Evolutionary conservation across 208 protist genomes (phyloP).

Genomic region (Leishmania guyanensis): DNA sequence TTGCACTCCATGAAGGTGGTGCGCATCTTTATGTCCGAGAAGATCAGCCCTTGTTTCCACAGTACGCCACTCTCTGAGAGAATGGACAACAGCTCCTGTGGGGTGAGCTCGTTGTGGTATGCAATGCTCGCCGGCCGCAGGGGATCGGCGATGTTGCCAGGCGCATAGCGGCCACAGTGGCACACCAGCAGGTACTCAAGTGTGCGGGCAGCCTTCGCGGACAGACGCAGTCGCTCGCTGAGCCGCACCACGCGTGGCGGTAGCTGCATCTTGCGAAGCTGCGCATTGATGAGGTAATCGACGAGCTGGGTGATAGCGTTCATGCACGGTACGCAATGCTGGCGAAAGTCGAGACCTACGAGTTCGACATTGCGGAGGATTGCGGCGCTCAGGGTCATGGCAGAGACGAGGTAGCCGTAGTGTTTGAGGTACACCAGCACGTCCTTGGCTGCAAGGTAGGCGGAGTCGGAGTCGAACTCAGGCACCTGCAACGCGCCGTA

Average conservation of each 20-base stretch:
- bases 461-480: constrained; percentile 59
- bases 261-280: constrained; percentile 47
- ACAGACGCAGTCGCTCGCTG: constrained; percentile 49
- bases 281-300: constrained; percentile 28
- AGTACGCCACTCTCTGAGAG: constrained; percentile 72
- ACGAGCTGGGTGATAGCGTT: constrained; percentile 28
- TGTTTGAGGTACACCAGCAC: constrained; percentile 40
- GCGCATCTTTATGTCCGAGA: constrained; percentile 54
- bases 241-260: constrained; percentile 79
- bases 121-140: constrained; percentile 61
- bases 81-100: constrained; percentile 76
- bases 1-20: constrained; percentile 64
- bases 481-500: constrained; percentile 40
- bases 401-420: constrained; percentile 22
- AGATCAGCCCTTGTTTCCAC: constrained; percentile 84
- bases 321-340: constrained; percentile 56
- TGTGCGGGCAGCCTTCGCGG: constrained; percentile 46
- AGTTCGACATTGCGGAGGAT: constrained; percentile 31
- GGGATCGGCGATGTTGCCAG: constrained; percentile 13
- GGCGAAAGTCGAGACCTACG: constrained; percentile 44
- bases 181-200: constrained; percentile 79
- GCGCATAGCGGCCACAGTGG: constrained; percentile 63
- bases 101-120: constrained; percentile 53
- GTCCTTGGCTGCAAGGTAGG: constrained; percentile 68
- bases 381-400: constrained; percentile 28